phyloP scores from a whole-genome alignment of 176 grass and related monocot species.

The Paspalum vaginatum region DNA sequence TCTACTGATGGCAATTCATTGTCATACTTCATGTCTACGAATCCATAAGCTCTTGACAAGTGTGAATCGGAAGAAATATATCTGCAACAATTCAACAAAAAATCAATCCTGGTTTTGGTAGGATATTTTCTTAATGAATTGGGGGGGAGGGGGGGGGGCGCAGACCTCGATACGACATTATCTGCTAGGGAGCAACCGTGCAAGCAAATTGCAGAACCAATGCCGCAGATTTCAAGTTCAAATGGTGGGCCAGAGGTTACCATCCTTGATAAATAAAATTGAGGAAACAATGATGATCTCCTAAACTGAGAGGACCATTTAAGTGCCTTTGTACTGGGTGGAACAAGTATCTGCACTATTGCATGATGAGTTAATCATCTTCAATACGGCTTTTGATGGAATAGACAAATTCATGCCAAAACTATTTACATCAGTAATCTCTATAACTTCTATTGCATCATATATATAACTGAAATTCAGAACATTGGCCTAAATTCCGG shows the following conservation, averaged over 20 bases:
- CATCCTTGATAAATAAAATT: constrained; percentile 70
- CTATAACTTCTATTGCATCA: not conserved
- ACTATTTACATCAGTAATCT: not conserved
- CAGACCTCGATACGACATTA: constrained; percentile 67
- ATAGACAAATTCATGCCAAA: constrained; percentile 18
- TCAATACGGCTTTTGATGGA: not conserved
- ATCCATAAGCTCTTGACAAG: constrained; percentile 79
- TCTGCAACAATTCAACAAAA: constrained; percentile 58
- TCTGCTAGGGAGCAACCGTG: constrained; percentile 50
- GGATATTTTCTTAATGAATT: not conserved
- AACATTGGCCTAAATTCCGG: not conserved
- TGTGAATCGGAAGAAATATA: constrained; percentile 75
- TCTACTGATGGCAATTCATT: constrained; percentile 41
- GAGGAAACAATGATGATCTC: constrained; percentile 67
- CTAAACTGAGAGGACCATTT: constrained; percentile 71
- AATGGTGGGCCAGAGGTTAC: constrained; percentile 27
- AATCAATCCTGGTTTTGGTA: constrained; percentile 36
- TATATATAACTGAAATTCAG: not conserved
- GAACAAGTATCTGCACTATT: constrained; percentile 69
- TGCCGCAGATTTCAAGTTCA: constrained; percentile 62
- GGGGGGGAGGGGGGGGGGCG: not conserved
- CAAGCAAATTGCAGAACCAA: constrained; percentile 71
- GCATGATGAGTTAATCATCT: constrained; percentile 26
- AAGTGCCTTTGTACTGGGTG: constrained; percentile 75
- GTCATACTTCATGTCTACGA: constrained; percentile 59